phyloP scores from a whole-genome alignment of 2,329 filamentous ascomycete species.

The Phaeosphaeriaceae sp. region DNA sequence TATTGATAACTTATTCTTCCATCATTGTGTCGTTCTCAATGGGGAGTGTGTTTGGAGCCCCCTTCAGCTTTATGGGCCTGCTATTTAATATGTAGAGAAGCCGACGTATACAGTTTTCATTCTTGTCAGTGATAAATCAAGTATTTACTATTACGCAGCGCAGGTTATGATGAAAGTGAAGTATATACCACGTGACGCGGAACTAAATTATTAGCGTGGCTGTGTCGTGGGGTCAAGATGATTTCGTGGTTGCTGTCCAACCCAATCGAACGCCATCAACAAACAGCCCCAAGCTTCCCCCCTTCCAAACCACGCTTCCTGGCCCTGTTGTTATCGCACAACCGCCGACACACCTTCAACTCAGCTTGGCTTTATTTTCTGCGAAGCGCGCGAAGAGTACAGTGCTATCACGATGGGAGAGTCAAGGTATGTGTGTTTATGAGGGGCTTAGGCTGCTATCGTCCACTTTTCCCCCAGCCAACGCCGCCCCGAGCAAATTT shows the following conservation, averaged over 20 bases:
- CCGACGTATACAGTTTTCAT: too few species aligned
- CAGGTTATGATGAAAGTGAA: neutral
- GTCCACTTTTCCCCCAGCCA: conserved; percentile 19
- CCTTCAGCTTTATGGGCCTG: too few species aligned
- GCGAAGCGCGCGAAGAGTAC: conserved; percentile 8
- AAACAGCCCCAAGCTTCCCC: conserved; percentile 31
- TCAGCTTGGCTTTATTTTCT: conserved; percentile 5
- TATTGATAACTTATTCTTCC: too few species aligned
- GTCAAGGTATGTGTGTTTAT: conserved; percentile 59
- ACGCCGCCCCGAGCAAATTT: conserved; percentile 20
- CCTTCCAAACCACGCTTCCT: conserved; percentile 8
- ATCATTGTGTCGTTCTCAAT: neutral
- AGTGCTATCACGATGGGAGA: conserved; percentile 61
- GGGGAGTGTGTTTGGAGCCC: too few species aligned
- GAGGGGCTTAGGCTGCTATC: conserved; percentile 19
- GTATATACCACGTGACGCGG: conserved; percentile 3
- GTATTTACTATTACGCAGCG: too few species aligned
- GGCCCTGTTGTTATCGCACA: conserved; percentile 12
- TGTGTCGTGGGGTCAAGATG: conserved; percentile 26
- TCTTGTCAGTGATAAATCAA: too few species aligned
- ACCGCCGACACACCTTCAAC: conserved; percentile 6
- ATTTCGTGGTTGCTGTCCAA: conserved; percentile 15
- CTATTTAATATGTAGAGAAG: too few species aligned
- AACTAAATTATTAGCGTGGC: conserved; percentile 11
- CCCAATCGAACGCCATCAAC: conserved; percentile 27